These are phyloP conservation scores for Cryptococcus sp. DNA, from an alignment of 1,284 basidiomycete genomes.

Conservation along the genomic window DNA sequence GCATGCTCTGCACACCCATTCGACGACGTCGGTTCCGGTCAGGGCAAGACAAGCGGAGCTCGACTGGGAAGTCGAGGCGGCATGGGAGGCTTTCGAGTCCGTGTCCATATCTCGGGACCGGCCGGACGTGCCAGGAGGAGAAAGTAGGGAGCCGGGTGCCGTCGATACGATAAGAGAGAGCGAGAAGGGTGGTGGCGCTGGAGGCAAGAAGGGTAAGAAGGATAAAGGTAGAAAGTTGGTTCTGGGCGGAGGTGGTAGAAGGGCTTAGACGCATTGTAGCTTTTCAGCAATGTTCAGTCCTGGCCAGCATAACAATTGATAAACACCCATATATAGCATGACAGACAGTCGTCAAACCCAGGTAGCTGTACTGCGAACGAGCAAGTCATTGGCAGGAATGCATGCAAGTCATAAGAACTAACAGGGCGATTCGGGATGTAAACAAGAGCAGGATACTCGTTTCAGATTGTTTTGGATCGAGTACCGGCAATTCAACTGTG, in stretches of 20 bases:
- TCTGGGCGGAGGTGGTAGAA: conserved; percentile 59
- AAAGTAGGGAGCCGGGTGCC: conserved; percentile 6
- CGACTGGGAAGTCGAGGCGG: conserved; percentile 72
- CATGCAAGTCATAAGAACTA: no score
- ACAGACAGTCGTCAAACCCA: no score
- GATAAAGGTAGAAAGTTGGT: conserved; percentile 61
- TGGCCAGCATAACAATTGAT: no score
- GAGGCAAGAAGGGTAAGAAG: conserved; percentile 63
- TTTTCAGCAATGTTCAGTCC: no score
- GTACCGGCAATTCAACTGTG: no score
- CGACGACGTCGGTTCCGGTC: conserved; percentile 19
- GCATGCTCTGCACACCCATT: conserved; percentile 30
- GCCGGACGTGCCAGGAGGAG: not conserved
- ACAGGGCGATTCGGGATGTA: no score
- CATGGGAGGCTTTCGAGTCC: conserved; percentile 75
- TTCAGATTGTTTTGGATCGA: no score
- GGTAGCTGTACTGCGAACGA: no score
- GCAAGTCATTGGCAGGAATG: no score
- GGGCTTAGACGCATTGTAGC: conserved; percentile 14
- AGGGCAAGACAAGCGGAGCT: conserved; percentile 38
- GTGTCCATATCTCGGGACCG: conserved; percentile 11
- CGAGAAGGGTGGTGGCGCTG: conserved; percentile 51
- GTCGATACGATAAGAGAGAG: conserved; percentile 52
- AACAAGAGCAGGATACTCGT: no score
- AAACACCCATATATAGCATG: no score